phyloP scores from a whole-genome alignment of 2,329 filamentous ascomycete species.

The Leptosphaerulina australis region DNA sequence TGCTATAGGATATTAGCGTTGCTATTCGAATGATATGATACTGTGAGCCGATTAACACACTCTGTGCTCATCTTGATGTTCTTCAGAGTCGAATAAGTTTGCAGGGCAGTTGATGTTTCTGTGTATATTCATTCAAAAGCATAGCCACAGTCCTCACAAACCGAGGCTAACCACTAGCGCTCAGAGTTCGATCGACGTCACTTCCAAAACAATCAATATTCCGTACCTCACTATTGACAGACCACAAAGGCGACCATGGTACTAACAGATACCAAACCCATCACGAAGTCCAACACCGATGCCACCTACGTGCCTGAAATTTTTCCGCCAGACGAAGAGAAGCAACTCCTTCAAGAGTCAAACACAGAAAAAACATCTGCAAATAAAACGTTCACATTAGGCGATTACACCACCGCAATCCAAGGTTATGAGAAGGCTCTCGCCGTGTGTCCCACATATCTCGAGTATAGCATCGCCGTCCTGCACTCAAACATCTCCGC shows the following conservation, averaged over 20 bases:
- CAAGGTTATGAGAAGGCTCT: conserved; percentile 82
- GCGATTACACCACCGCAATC: conserved; percentile 77
- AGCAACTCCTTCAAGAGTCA: conserved; percentile 70
- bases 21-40: not conserved
- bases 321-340: conserved; percentile 43
- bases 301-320: conserved; percentile 30
- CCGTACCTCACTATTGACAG: too few relatives aligned
- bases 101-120: not conserved
- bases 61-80: conserved; percentile 23
- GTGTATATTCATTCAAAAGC: conserved; percentile 7
- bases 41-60: conserved; percentile 5
- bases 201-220: conserved; percentile 27
- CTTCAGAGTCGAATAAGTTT: not conserved
- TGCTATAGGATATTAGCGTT: conserved; percentile 11
- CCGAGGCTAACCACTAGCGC: conserved; percentile 21
- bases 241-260: too few relatives aligned
- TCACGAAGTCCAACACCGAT: conserved; percentile 4
- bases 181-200: conserved; percentile 29
- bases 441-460: conserved; percentile 77
- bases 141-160: conserved; percentile 28
- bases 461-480: conserved; percentile 87
- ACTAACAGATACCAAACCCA: conserved; percentile 5
- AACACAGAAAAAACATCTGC: conserved; percentile 75
- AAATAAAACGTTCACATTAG: conserved; percentile 77
- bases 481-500: conserved; percentile 88